Percentiles rank a stretch among this genome's conserved stretches.
Evolutionary conservation across 495 filamentous ascomycete genomes (phyloP).

Genomic region (Daldinia childiae): DNA sequence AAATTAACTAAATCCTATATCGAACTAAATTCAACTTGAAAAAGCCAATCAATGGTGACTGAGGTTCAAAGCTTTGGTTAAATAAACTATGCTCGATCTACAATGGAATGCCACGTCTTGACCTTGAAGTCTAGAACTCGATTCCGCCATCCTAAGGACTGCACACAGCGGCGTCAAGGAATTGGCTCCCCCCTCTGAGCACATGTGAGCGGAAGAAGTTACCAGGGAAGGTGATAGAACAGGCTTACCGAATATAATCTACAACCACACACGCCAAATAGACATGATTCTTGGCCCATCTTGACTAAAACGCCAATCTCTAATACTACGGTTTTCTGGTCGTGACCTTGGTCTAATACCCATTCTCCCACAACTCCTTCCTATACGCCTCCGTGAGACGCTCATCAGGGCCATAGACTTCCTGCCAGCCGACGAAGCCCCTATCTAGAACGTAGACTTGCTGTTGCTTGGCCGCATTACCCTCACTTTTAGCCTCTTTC

Average conservation of each 20-base stretch:
- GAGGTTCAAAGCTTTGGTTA: background rate
- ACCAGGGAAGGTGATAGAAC: background rate
- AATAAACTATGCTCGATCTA: background rate
- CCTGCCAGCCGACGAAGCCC: conserved; percentile 93
- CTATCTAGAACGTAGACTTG: conserved; percentile 83
- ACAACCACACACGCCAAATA: background rate
- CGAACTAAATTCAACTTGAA: background rate
- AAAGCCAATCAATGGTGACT: background rate
- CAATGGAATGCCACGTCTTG: background rate
- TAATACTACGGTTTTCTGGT: background rate
- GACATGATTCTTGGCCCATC: background rate
- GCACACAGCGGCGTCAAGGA: background rate
- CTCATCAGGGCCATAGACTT: conserved; percentile 81
- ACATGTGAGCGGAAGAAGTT: background rate
- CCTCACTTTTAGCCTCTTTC: conserved; percentile 22
- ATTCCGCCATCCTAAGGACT: background rate
- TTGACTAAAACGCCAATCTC: background rate
- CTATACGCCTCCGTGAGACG: conserved; percentile 85
- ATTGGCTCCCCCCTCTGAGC: background rate
- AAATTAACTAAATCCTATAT: background rate
- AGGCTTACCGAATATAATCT: background rate
- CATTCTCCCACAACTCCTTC: conserved; percentile 84
- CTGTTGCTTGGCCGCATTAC: conserved; percentile 57
- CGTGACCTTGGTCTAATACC: conserved; percentile 10
- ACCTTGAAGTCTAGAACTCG: background rate